Evolutionary conservation across 2,329 filamentous ascomycete species (phyloP).

Genomic region (Stemphylium lycopersici): DNA sequence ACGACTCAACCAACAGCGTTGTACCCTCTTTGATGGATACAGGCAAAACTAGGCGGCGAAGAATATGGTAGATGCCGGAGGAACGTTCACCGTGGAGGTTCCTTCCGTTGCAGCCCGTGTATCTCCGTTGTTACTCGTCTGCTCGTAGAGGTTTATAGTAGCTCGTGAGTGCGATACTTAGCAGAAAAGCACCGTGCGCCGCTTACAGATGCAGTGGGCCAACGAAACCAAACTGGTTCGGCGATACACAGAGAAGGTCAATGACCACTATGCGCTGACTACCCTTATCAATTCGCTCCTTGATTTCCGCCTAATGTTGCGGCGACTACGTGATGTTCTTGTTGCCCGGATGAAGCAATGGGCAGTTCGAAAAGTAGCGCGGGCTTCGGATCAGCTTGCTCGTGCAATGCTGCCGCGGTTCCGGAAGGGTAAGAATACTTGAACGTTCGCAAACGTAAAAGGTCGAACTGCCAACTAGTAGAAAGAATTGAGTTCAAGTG

Average conservation of each 20-base stretch:
- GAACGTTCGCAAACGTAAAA: not conserved
- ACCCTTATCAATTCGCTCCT: no score
- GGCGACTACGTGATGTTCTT: no score
- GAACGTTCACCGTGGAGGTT: not conserved
- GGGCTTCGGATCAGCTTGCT: no score
- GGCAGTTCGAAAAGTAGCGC: no score
- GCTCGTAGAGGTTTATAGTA: not conserved
- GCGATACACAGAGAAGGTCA: no score
- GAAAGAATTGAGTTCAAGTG: conserved; percentile 7
- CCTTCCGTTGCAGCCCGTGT: conserved; percentile 1
- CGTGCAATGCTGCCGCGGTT: not conserved
- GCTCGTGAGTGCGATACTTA: not conserved
- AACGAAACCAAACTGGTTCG: no score
- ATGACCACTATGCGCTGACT: no score
- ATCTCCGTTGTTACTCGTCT: not conserved
- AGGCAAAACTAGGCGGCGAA: not conserved
- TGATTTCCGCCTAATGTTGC: no score
- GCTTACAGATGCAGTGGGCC: no score
- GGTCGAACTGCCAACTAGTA: not conserved
- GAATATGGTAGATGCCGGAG: conserved; percentile 2
- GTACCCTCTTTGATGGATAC: not conserved
- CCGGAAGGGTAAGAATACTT: not conserved
- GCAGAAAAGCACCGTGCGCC: not conserved
- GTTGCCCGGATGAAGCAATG: no score
- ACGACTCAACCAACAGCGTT: not conserved